These are phyloP conservation scores for Naumovozyma castellii DNA, from an alignment of 805 yeast species.

Conservation along the genomic window DNA sequence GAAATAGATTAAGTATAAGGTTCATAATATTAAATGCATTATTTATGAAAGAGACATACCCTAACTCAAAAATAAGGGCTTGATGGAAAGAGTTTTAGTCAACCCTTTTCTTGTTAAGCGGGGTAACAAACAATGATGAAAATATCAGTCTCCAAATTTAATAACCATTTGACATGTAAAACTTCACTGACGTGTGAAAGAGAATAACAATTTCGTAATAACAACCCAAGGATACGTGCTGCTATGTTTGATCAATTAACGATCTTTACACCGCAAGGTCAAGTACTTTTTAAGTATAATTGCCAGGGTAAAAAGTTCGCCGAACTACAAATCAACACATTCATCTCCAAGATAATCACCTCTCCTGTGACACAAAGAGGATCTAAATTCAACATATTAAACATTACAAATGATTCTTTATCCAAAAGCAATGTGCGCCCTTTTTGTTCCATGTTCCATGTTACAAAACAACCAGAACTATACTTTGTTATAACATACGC, in stretches of 20 bases:
- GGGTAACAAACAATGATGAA: too few species aligned
- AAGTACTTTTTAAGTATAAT: constrained; percentile 23
- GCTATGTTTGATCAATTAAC: constrained; percentile 29
- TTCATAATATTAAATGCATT: too few species aligned
- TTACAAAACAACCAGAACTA: constrained; percentile 28
- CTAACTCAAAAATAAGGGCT: too few species aligned
- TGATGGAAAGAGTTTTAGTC: too few species aligned
- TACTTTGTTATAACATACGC: constrained; percentile 35
- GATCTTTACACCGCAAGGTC: constrained; percentile 25
- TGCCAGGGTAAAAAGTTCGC: constrained; percentile 23
- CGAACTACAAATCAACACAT: constrained; percentile 23
- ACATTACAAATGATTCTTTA: constrained; percentile 5
- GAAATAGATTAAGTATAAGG: too few species aligned
- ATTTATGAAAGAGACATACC: too few species aligned
- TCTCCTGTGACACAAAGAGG: constrained; percentile 16
- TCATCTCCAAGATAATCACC: constrained; percentile 20
- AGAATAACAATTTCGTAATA: too few species aligned
- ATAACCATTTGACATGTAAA: too few species aligned
- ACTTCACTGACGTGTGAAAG: too few species aligned
- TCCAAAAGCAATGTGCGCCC: constrained; percentile 5
- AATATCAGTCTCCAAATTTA: too few species aligned
- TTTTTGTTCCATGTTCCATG: constrained; percentile 20
- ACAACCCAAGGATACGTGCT: too few species aligned
- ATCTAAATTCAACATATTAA: constrained; percentile 13
- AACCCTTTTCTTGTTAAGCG: too few species aligned